Conservation (phyloP, 306 rosid species). For the Gynostemma pentaphyllum region DNA sequence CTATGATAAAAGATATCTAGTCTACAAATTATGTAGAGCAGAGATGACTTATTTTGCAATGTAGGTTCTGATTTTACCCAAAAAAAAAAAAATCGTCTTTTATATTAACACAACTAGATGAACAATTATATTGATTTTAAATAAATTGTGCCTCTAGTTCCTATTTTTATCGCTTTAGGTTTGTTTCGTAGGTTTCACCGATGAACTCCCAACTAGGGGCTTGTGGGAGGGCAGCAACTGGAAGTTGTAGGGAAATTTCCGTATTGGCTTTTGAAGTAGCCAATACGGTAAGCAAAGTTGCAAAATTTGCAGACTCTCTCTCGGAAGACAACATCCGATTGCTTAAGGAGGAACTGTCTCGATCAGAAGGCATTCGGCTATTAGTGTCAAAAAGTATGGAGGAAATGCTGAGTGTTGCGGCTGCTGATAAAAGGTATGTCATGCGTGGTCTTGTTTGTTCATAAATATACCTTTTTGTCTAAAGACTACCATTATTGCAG, state of each 20-base stretch:
- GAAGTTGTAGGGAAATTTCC: conserved; percentile 51
- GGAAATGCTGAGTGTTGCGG: conserved; percentile 65
- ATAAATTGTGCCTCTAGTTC: not conserved
- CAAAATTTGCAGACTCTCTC: conserved; percentile 54
- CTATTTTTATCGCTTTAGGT: not conserved
- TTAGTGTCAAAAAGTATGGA: conserved; percentile 61
- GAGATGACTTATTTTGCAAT: no score
- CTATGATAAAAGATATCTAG: no score
- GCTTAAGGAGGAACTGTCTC: conserved; percentile 49
- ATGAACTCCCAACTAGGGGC: conserved; percentile 41
- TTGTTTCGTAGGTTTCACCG: conserved; percentile 27
- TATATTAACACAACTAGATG: not conserved
- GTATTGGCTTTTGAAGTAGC: conserved; percentile 96
- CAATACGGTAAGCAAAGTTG: conserved; percentile 73
- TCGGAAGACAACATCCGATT: conserved; percentile 60
- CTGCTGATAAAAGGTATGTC: conserved; percentile 72
- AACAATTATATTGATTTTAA: no score
- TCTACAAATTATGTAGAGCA: no score
- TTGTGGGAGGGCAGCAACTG: conserved; percentile 49
- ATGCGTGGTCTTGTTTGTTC: not conserved
- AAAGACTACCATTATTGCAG: conserved; percentile 28
- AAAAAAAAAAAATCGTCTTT: no score
- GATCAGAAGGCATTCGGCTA: conserved; percentile 51
- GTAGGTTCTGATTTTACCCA: no score
- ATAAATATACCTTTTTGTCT: not conserved